Conservation (phyloP, 2,329 filamentous ascomycete species). For the Diaporthe sp. region DNA sequence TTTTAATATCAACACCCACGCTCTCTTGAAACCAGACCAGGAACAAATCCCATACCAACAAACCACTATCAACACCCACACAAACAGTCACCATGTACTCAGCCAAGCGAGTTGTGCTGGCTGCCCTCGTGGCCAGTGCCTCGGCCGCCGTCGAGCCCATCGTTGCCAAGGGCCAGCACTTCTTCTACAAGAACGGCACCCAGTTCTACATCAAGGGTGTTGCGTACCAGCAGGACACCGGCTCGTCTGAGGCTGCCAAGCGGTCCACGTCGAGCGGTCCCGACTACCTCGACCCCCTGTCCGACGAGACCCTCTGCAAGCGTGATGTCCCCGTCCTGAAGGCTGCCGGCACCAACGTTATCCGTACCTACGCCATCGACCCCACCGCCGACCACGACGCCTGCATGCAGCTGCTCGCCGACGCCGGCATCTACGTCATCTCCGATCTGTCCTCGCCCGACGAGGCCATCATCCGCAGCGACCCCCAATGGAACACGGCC, state of each 20-base stretch:
- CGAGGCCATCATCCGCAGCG: conserved; percentile 86
- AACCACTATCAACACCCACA: neutral
- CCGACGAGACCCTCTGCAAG: conserved; percentile 78
- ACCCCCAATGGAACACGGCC: conserved; percentile 82
- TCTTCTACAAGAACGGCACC: conserved; percentile 85
- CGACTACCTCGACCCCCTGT: conserved; percentile 85
- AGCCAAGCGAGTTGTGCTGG: conserved; percentile 38
- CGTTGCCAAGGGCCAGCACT: conserved; percentile 52
- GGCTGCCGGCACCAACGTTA: conserved; percentile 88
- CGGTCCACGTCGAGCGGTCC: conserved; percentile 58
- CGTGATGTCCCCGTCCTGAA: conserved; percentile 88
- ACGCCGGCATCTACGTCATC: conserved; percentile 94
- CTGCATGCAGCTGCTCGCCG: conserved; percentile 87
- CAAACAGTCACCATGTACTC: conserved; percentile 35
- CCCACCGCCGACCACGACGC: conserved; percentile 81
- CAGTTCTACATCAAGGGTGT: conserved; percentile 89
- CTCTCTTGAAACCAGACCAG: conserved; percentile 27
- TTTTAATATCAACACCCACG: conserved; percentile 24
- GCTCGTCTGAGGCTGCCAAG: conserved; percentile 55
- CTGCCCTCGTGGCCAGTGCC: conserved; percentile 37
- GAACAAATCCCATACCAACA: neutral
- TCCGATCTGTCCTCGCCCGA: conserved; percentile 88
- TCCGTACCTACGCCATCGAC: conserved; percentile 95
- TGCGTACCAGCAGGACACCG: conserved; percentile 90
- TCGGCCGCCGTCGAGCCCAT: conserved; percentile 39